Conservation (phyloP, 805 yeast species). For the Isabelozyma heimii region DNA sequence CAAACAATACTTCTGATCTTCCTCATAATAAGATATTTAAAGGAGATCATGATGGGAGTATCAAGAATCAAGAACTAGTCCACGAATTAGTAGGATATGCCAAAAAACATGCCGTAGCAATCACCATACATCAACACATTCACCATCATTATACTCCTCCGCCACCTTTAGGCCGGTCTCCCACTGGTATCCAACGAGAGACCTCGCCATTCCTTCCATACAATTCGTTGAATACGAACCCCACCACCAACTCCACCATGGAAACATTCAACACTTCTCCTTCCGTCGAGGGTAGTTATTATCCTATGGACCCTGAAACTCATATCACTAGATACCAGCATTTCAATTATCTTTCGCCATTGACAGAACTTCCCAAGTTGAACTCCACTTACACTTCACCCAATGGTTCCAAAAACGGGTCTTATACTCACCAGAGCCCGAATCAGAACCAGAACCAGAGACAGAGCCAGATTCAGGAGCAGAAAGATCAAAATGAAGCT, state of each 20-base stretch:
- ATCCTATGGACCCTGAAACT: slow-evolving; percentile 46
- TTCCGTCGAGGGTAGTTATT: slow-evolving; percentile 2
- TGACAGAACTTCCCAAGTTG: slow-evolving; percentile 67
- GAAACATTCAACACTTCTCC: background rate
- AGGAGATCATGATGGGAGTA: slow-evolving; percentile 43
- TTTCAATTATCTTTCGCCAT: slow-evolving; percentile 71
- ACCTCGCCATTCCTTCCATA: background rate
- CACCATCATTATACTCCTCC: slow-evolving; percentile 71
- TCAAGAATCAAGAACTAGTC: slow-evolving; percentile 52
- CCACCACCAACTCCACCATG: background rate
- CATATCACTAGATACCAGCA: slow-evolving; percentile 61
- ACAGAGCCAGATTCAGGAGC: background rate
- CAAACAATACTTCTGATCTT: slow-evolving; percentile 27
- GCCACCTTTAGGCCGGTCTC: background rate
- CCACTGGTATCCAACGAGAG: background rate
- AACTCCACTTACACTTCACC: slow-evolving; percentile 55
- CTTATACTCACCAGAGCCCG: slow-evolving; percentile 20
- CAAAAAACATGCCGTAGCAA: slow-evolving; percentile 49
- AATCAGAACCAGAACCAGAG: background rate
- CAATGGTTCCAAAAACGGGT: slow-evolving; percentile 9
- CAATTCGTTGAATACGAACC: no score
- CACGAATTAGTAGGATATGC: slow-evolving; percentile 61
- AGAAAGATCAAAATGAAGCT: background rate
- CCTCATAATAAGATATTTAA: slow-evolving; percentile 19
- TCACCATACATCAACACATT: slow-evolving; percentile 82